A percentile compares a stretch with the other conserved stretches of the same genome.
These are phyloP conservation scores for Wickerhamiella cacticola DNA, from an alignment of 805 yeast genomes.

Conservation along the genomic window DNA sequence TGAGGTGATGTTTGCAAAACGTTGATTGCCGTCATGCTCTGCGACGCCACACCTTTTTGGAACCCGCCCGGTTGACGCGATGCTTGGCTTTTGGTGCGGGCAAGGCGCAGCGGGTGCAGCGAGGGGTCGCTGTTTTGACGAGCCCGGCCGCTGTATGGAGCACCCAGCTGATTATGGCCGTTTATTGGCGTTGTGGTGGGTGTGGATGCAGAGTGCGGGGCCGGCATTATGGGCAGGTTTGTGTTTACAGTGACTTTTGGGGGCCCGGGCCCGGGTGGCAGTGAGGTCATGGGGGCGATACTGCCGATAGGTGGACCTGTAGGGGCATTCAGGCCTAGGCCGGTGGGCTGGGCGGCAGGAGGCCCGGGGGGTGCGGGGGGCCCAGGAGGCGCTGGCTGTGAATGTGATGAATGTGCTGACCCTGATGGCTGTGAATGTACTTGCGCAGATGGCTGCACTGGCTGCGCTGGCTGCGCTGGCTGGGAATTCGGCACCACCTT, in stretches of 20 bases:
- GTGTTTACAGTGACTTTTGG: background rate
- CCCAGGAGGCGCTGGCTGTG: no score
- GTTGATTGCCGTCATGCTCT: constrained; percentile 11
- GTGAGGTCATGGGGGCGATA: background rate
- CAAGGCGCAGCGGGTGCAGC: constrained; percentile 5
- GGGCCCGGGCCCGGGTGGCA: background rate
- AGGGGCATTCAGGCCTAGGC: no score
- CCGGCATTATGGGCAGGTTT: background rate
- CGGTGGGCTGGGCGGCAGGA: background rate
- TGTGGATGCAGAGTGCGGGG: background rate
- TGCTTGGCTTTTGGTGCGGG: constrained; percentile 7
- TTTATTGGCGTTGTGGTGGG: background rate
- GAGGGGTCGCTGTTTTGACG: constrained; percentile 3
- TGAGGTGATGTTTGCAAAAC: constrained; percentile 40
- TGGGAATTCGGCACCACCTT: background rate
- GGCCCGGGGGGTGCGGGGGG: background rate
- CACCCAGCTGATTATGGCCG: background rate
- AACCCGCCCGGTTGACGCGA: background rate
- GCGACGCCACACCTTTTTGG: background rate
- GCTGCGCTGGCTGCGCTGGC: no score
- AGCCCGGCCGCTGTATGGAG: background rate
- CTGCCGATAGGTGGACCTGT: background rate
- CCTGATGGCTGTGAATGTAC: no score
- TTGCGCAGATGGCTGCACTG: no score
- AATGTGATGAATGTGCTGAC: no score